Conservation (phyloP, 805 yeast species). For the Candida sakaeoensis region DNA sequence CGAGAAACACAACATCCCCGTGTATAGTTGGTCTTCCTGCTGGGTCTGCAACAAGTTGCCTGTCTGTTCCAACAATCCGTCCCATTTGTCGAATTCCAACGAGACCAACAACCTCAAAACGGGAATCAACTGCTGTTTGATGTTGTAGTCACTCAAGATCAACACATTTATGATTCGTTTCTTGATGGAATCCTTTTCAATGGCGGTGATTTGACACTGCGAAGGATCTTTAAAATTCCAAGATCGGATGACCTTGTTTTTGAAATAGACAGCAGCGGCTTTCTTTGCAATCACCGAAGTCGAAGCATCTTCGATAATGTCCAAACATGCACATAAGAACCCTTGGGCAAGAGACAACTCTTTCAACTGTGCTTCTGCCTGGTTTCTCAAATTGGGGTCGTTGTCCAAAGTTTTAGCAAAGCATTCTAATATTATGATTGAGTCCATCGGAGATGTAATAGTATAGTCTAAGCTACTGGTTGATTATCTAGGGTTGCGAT, state of each 20-base stretch:
- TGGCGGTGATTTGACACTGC: slow-evolving; percentile 45
- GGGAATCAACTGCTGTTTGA: slow-evolving; percentile 38
- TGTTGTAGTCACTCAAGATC: slow-evolving; percentile 31
- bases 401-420: slow-evolving; percentile 77
- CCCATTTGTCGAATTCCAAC: slow-evolving; percentile 36
- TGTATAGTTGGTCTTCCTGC: slow-evolving; percentile 34
- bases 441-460: too few species aligned
- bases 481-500: too few species aligned
- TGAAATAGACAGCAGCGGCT: slow-evolving; percentile 80
- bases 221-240: slow-evolving; percentile 47
- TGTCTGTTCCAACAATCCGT: slow-evolving; percentile 27
- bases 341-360: slow-evolving; percentile 60
- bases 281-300: slow-evolving; percentile 43
- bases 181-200: slow-evolving; percentile 71
- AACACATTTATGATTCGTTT: slow-evolving; percentile 66
- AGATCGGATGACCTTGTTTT: slow-evolving; percentile 61
- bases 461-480: too few species aligned
- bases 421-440: slow-evolving; percentile 62
- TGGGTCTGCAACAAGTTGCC: slow-evolving; percentile 26
- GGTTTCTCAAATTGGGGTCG: slow-evolving; percentile 53
- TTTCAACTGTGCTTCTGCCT: slow-evolving; percentile 67
- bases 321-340: slow-evolving; percentile 78
- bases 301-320: slow-evolving; percentile 44
- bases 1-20: slow-evolving; percentile 67
- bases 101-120: slow-evolving; percentile 32